These are phyloP conservation scores for Cucurbita ficifolia DNA, from an alignment of 306 rosid genomes.

Conservation along the genomic window DNA sequence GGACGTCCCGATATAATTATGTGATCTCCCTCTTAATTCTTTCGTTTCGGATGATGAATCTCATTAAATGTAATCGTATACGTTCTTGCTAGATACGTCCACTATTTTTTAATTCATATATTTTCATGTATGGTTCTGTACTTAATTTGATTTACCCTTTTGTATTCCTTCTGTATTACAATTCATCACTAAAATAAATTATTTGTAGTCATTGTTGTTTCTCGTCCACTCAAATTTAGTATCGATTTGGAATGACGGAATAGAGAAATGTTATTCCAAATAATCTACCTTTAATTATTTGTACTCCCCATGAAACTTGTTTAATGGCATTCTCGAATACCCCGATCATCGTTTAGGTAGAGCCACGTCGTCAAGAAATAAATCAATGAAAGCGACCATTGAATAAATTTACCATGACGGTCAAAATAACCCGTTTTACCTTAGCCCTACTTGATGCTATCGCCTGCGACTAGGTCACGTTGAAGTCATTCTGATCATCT, in stretches of 20 bases:
- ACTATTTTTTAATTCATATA: neutral
- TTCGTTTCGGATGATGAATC: neutral
- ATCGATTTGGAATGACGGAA: no score
- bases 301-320: no score
- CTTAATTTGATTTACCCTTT: no score
- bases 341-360: neutral
- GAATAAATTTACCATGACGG: neutral
- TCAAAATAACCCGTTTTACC: neutral
- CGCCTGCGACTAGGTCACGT: neutral
- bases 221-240: no score
- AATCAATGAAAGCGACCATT: neutral
- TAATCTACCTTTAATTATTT: no score
- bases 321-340: neutral
- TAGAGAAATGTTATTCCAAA: no score
- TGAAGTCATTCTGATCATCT: neutral
- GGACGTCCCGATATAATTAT: neutral
- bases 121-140: neutral
- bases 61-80: neutral
- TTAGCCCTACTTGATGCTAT: neutral
- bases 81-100: neutral
- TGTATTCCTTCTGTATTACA: no score
- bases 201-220: no score
- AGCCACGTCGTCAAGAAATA: neutral
- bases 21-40: neutral
- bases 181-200: no score